phyloP scores from a whole-genome alignment of 1,284 basidiomycete species.

The Cutaneotrichosporon spelunceum region DNA sequence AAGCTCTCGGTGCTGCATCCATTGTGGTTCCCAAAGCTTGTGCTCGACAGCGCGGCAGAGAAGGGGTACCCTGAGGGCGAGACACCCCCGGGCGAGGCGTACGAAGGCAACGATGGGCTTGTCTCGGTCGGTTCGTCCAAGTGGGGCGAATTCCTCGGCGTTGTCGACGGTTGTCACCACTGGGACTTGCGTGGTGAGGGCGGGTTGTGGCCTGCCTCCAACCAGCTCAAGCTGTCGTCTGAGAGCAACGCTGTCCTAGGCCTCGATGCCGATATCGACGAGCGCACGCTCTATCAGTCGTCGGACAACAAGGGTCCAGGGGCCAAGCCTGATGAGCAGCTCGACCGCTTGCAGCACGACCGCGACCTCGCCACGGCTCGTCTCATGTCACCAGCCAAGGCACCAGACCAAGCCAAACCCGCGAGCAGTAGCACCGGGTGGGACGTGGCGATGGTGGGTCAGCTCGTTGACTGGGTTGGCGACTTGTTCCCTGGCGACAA shows the following conservation, averaged over 20 bases:
- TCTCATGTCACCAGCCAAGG: constrained; percentile 17
- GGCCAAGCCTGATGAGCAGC: constrained; percentile 17
- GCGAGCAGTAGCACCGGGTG: constrained; percentile 21
- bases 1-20: constrained; percentile 81
- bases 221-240: constrained; percentile 28
- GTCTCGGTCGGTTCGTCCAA: constrained; percentile 83
- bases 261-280: not conserved
- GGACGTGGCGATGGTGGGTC: constrained; percentile 49
- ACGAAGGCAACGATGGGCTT: constrained; percentile 92
- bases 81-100: constrained; percentile 49
- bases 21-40: constrained; percentile 92
- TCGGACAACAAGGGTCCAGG: constrained; percentile 11
- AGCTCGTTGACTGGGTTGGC: constrained; percentile 51
- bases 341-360: constrained; percentile 17
- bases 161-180: constrained; percentile 87
- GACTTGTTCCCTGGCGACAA: constrained; percentile 44
- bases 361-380: constrained; percentile 24
- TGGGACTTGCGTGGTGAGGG: constrained; percentile 88
- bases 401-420: constrained; percentile 4
- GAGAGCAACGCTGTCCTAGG: constrained; percentile 24
- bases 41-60: constrained; percentile 68
- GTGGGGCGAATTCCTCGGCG: constrained; percentile 91
- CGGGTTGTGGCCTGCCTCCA: constrained; percentile 50
- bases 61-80: constrained; percentile 61
- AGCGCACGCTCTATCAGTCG: not conserved